Conservation (phyloP, 225 moss, liverwort and hornwort genomes). For the Bryoerythrophyllum caledonicum region DNA sequence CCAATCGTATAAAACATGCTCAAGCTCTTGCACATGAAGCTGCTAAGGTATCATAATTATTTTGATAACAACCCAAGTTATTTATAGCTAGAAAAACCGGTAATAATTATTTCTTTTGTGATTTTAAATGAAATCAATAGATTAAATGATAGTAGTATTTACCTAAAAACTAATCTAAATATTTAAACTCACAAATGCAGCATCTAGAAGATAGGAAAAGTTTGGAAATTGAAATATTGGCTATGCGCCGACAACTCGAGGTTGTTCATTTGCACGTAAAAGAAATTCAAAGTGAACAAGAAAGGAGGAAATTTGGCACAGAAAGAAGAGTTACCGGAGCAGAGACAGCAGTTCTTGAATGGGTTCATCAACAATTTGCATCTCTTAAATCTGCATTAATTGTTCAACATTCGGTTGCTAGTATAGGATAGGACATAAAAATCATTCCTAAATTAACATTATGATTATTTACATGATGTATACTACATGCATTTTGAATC, state of each 20-base stretch:
- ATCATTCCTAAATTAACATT: neutral
- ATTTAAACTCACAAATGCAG: neutral
- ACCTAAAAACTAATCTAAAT: neutral
- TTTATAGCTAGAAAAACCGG: no score
- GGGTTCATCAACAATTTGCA: slow-evolving; percentile 61
- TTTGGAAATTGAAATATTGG: slow-evolving; percentile 38
- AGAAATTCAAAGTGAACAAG: slow-evolving; percentile 53
- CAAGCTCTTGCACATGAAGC: slow-evolving; percentile 40
- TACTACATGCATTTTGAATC: neutral
- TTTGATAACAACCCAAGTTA: neutral
- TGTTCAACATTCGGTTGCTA: slow-evolving; percentile 39
- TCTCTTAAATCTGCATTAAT: slow-evolving; percentile 49
- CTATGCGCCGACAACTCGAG: slow-evolving; percentile 34
- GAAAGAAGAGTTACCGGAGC: slow-evolving; percentile 41
- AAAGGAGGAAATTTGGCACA: slow-evolving; percentile 44
- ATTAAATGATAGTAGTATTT: neutral
- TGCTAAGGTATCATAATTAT: slow-evolving; percentile 20
- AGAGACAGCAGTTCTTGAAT: slow-evolving; percentile 40
- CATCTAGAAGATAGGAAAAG: slow-evolving; percentile 43
- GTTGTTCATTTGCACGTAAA: slow-evolving; percentile 41
- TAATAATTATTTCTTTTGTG: neutral
- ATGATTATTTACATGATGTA: neutral
- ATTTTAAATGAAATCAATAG: neutral
- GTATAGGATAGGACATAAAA: neutral
- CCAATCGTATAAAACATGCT: slow-evolving; percentile 29